Base-by-base conservation (phyloP, 2,329 filamentous ascomycete genomes). In the Colletotrichum tropicale region DNA sequence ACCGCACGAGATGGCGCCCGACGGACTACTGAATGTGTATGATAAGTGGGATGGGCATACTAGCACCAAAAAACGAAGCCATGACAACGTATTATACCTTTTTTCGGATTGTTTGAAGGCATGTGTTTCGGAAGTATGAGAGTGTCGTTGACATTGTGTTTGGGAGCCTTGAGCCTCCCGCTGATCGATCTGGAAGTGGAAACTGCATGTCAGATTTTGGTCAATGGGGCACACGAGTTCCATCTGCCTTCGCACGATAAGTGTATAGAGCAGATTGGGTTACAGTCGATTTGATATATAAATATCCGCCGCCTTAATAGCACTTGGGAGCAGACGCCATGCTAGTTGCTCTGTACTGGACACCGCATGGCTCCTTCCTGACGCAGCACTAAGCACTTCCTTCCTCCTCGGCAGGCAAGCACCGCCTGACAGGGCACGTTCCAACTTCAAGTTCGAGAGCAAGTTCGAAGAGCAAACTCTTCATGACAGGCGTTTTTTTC, bases 1-100 rank as follows among this genome's bases (percentile, higher is more conserved):
- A 81, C 58, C 77, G 79, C 48, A 84, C 81, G 82, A 80, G 81
- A 67, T 85, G 84, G 84, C 72, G 66, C 36, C 71, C 68, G n/a
- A 69, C 16, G 30, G 74, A 74, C 24, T 77, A 69, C 30, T 77
- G 30, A 77, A 21, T 52, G 38, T 65, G 60, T 52, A 64, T 48
- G 56, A 32, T 65, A 30, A 9, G 32, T 43, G 60, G 48, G 13
- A 15, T 36, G 18, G n/a, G 55, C 55, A 26, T 28, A 38, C 32
- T 21, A 34, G 32, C 61, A 43, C 61, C 21, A 10, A 65, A 52
- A 52, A 52, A 21, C 21, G 43, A 52, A 52, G 43, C 43, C 43
- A 52, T 52, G 43, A 12, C 43, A 52, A 52, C 43, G 43, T 1
- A 52, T 52, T 3, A 13, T 8, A 15, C n/a, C 0, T 52, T 13